A percentile compares a stretch with the other conserved stretches of the same genome.
phyloP scores from a whole-genome alignment of 169 alveolate genomes.

The Plasmodium gallinaceum region DNA sequence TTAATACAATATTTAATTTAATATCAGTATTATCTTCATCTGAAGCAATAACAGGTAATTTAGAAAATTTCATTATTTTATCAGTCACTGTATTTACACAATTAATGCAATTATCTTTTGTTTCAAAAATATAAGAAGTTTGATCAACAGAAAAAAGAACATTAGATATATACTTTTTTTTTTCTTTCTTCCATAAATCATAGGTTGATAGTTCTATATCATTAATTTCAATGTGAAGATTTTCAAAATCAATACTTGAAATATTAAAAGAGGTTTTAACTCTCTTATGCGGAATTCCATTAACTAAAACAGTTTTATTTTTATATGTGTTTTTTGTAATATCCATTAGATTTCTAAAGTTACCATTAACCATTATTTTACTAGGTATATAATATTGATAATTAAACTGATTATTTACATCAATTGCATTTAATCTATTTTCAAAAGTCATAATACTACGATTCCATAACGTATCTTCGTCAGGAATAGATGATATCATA shows the following conservation, averaged over 20 bases:
- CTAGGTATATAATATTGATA: constrained; percentile 74
- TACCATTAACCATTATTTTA: constrained; percentile 53
- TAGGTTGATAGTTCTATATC: constrained; percentile 63
- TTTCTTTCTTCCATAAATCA: constrained; percentile 77
- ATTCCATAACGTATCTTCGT: constrained; percentile 71
- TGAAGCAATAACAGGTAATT: constrained; percentile 2
- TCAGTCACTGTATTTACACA: constrained; percentile 72
- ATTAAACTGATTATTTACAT: constrained; percentile 51
- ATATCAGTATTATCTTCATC: constrained; percentile 18
- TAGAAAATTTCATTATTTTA: constrained; percentile 69
- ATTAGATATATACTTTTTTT: constrained; percentile 66
- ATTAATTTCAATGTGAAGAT: constrained; percentile 52
- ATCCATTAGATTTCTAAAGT: constrained; percentile 54
- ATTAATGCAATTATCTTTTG: constrained; percentile 64
- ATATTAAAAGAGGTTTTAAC: constrained; percentile 39
- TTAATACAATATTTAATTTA: constrained; percentile 32
- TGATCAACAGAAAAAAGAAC: constrained; percentile 67
- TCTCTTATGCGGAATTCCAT: constrained; percentile 9
- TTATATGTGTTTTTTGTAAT: constrained; percentile 17
- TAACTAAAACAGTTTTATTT: constrained; percentile 19
- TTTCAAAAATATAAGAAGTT: constrained; percentile 71
- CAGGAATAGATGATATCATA: constrained; percentile 61
- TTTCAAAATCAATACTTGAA: constrained; percentile 61
- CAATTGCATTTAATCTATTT: constrained; percentile 63
- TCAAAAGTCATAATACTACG: constrained; percentile 62